These are phyloP conservation scores for Leccinum variicolor DNA, from an alignment of 768 basidiomycete genomes.

Conservation along the genomic window DNA sequence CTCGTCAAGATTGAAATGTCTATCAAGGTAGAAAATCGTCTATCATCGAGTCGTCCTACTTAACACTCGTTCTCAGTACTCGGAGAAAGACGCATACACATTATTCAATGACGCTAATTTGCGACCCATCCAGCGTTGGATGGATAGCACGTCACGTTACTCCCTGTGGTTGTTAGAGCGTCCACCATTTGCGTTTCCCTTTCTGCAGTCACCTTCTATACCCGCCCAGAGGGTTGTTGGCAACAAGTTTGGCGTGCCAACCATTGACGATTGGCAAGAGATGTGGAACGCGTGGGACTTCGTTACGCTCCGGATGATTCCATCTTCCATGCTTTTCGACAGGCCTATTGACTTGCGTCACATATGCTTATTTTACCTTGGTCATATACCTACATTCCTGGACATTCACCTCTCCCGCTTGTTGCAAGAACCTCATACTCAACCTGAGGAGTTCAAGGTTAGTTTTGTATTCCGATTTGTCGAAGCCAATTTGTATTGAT, in stretches of 20 bases:
- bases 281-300: conserved; percentile 91
- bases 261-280: conserved; percentile 71
- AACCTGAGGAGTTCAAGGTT: conserved; percentile 80
- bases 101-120: conserved; percentile 76
- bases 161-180: conserved; percentile 91
- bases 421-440: conserved; percentile 73
- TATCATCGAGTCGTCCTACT: background rate
- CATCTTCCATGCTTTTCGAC: conserved; percentile 76
- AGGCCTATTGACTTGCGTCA: conserved; percentile 94
- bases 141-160: conserved; percentile 65
- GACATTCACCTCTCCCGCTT: conserved; percentile 85
- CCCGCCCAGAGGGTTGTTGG: conserved; percentile 19
- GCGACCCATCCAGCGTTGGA: conserved; percentile 86
- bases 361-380: conserved; percentile 95
- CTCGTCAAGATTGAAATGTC: conserved; percentile 84
- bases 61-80: conserved; percentile 54
- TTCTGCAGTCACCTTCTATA: conserved; percentile 41
- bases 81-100: conserved; percentile 60
- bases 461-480: conserved; percentile 9
- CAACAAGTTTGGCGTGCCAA: conserved; percentile 61
- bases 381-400: conserved; percentile 90
- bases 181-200: conserved; percentile 74
- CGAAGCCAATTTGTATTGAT: conserved; percentile 3
- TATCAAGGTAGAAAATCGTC: conserved; percentile 61
- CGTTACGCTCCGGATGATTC: conserved; percentile 82